Evolutionary conservation across 495 filamentous ascomycete species (phyloP).

Genomic region (Polyplosphaeria fusca): DNA sequence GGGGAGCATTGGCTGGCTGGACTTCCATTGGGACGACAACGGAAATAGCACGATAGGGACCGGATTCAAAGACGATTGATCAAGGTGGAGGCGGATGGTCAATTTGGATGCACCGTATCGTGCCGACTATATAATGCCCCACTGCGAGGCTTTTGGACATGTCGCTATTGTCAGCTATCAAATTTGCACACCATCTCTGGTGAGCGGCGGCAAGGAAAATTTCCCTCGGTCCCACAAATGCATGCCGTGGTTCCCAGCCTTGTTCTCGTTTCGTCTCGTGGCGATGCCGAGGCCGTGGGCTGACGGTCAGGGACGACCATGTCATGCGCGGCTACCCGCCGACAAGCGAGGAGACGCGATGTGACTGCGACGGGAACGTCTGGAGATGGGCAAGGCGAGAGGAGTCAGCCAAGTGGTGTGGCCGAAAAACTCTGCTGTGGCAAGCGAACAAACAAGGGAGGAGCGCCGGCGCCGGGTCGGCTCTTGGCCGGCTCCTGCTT

Average conservation of each 20-base stretch:
- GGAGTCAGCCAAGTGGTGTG: too few relatives aligned
- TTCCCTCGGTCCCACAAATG: slow-evolving; percentile 21
- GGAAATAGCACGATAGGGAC: background rate
- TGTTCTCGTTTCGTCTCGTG: background rate
- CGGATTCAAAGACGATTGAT: background rate
- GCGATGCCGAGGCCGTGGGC: background rate
- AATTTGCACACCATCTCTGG: background rate
- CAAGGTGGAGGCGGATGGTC: background rate
- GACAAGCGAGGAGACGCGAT: too few relatives aligned
- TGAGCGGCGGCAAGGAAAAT: slow-evolving; percentile 4
- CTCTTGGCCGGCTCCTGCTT: background rate
- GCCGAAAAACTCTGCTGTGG: background rate
- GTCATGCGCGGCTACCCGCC: too few relatives aligned
- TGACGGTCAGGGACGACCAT: background rate
- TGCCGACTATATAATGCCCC: background rate
- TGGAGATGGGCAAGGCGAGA: too few relatives aligned
- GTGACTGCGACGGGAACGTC: too few relatives aligned
- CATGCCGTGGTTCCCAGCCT: background rate
- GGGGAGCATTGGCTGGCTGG: background rate
- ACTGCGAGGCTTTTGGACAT: too few relatives aligned
- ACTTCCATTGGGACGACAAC: background rate
- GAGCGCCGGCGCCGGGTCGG: background rate
- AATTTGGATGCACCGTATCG: background rate
- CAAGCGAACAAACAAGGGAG: background rate
- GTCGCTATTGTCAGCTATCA: background rate